Conservation (phyloP, 495 filamentous ascomycete genomes). For the Neurospora hispaniola region DNA sequence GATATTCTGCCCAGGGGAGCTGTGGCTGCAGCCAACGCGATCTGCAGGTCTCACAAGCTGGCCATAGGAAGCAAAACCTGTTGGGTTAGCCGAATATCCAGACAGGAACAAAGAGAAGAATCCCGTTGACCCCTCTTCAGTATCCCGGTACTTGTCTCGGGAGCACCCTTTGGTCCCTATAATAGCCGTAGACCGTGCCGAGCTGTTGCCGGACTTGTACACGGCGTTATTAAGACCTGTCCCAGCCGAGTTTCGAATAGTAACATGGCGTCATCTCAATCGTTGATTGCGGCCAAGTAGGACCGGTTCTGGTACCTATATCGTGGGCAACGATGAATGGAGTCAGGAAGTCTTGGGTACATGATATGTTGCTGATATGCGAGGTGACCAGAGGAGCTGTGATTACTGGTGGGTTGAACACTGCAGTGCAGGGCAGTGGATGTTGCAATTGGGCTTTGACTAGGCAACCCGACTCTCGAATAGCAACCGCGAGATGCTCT, state of each 20-base stretch:
- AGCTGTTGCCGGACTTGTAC: not conserved
- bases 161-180: not conserved
- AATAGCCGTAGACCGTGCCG: not conserved
- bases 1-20: conserved; percentile 7
- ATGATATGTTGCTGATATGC: not conserved
- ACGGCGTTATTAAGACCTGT: not conserved
- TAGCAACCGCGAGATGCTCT: not conserved
- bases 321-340: not conserved
- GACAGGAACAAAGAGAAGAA: not conserved
- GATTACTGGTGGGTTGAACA: not conserved
- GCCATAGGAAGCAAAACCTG: not conserved
- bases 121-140: not conserved
- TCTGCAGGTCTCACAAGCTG: conserved; percentile 8
- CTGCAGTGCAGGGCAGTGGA: not conserved
- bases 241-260: not conserved
- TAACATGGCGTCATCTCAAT: not conserved
- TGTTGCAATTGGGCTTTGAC: not conserved
- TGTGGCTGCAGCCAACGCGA: conserved; percentile 3
- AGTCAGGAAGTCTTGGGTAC: not conserved
- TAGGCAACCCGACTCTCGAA: not conserved
- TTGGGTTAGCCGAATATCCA: not conserved
- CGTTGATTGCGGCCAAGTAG: not conserved
- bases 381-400: not conserved
- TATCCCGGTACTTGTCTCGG: not conserved
- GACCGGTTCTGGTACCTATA: not conserved